These are phyloP conservation scores for Penicillium atrosanguineum DNA, from an alignment of 495 filamentous ascomycete genomes.

Conservation along the genomic window DNA sequence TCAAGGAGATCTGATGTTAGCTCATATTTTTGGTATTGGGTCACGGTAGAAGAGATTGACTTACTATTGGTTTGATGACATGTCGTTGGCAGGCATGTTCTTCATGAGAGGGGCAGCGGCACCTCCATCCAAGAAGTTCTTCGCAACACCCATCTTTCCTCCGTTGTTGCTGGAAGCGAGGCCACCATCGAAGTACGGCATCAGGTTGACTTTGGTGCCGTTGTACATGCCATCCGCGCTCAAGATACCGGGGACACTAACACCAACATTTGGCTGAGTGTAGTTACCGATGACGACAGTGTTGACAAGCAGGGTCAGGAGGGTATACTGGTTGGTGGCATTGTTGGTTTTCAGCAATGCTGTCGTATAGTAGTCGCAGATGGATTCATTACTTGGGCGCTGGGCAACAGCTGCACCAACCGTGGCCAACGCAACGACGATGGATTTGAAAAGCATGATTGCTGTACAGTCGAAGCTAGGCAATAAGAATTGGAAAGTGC, in stretches of 20 bases:
- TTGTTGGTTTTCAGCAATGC: conserved; percentile 51
- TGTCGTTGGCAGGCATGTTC: conserved; percentile 46
- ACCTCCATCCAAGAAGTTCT: conserved; percentile 57
- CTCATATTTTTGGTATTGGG: not conserved
- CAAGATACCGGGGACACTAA: conserved; percentile 51
- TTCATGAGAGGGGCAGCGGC: conserved; percentile 48
- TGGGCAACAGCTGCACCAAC: conserved; percentile 30
- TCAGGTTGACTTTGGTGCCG: conserved; percentile 47
- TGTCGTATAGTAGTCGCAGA: conserved; percentile 57
- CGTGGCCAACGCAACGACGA: not conserved
- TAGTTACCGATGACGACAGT: conserved; percentile 57
- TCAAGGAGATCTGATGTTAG: too few species aligned
- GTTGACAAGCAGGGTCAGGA: conserved; percentile 54
- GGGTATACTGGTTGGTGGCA: conserved; percentile 48
- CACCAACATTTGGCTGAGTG: conserved; percentile 43
- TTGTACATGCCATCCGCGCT: conserved; percentile 37
- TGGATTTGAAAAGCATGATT: not conserved
- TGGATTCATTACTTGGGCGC: conserved; percentile 42
- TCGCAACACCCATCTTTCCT: conserved; percentile 31
- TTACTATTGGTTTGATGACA: conserved; percentile 51
- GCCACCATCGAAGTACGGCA: conserved; percentile 51
- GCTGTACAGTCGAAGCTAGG: too few species aligned
- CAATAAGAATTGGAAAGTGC: too few species aligned
- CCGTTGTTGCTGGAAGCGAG: conserved; percentile 46
- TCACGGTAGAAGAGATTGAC: conserved; percentile 1